Evolutionary conservation across 1,284 basidiomycete genomes (phyloP).

Genomic region (Pseudozyma sp.): DNA sequence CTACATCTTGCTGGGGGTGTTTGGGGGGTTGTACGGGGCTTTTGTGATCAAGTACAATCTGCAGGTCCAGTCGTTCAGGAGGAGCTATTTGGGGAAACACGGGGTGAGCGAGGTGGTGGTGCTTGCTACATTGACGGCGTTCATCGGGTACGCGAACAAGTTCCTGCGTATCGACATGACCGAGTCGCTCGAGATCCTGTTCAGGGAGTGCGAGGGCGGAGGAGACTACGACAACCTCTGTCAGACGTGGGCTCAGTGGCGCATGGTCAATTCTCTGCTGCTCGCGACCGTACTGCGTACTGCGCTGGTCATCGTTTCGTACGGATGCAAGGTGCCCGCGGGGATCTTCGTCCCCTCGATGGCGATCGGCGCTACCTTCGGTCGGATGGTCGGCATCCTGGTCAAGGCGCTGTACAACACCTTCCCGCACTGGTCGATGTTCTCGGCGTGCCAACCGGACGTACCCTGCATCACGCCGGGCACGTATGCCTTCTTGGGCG

Average conservation of each 20-base stretch:
- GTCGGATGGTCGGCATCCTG: slow-evolving; percentile 84
- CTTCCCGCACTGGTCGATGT: slow-evolving; percentile 81
- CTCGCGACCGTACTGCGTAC: slow-evolving; percentile 90
- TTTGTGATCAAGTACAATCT: slow-evolving; percentile 97
- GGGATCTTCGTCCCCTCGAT: slow-evolving; percentile 98
- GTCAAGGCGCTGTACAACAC: slow-evolving; percentile 91
- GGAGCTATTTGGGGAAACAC: slow-evolving; percentile 84
- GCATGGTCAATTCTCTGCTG: slow-evolving; percentile 89
- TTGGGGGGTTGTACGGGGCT: slow-evolving; percentile 96
- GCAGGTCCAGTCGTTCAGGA: slow-evolving; percentile 91
- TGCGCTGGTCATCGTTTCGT: slow-evolving; percentile 88
- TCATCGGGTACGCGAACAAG: slow-evolving; percentile 92
- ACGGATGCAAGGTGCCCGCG: slow-evolving; percentile 95
- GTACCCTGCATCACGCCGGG: slow-evolving; percentile 97
- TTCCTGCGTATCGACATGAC: slow-evolving; percentile 99
- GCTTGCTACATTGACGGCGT: slow-evolving; percentile 86
- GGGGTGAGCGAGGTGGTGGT: slow-evolving; percentile 89
- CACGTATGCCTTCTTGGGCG: slow-evolving; percentile 72
- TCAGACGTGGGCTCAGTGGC: slow-evolving; percentile 96
- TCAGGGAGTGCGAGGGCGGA: slow-evolving; percentile 94
- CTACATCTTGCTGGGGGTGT: slow-evolving; percentile 91
- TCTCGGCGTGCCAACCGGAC: slow-evolving; percentile 89
- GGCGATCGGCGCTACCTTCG: slow-evolving; percentile 95
- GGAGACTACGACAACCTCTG: slow-evolving; percentile 92
- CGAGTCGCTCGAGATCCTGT: slow-evolving; percentile 93